A percentile compares a stretch with the other conserved stretches of the same genome.
Conservation (phyloP, 2,329 filamentous ascomycete species). For the Paraphaeosphaeria minitans region DNA sequence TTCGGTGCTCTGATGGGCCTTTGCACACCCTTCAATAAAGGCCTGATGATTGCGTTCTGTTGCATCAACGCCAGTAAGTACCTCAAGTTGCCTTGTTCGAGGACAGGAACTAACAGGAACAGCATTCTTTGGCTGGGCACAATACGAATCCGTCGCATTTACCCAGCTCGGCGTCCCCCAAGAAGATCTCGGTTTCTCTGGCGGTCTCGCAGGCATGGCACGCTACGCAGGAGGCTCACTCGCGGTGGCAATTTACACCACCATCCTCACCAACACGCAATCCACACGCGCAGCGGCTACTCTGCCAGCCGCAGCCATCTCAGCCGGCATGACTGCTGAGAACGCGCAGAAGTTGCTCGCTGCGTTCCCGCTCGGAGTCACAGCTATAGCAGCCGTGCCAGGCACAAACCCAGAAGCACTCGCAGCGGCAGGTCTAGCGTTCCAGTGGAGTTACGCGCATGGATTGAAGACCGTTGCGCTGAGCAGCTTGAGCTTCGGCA, state of each 20-base stretch:
- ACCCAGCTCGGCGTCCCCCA: slow-evolving; percentile 48
- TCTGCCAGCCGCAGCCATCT: slow-evolving; percentile 27
- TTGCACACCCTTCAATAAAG: slow-evolving; percentile 52
- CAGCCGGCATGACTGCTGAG: slow-evolving; percentile 26
- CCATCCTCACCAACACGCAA: slow-evolving; percentile 49
- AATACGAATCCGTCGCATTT: slow-evolving; percentile 38
- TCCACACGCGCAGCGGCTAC: slow-evolving; percentile 20
- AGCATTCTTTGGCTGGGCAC: slow-evolving; percentile 38
- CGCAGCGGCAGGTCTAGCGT: slow-evolving; percentile 24
- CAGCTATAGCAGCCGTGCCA: slow-evolving; percentile 25
- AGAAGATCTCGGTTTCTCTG: slow-evolving; percentile 54
- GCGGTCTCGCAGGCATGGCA: slow-evolving; percentile 40
- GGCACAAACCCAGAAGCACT: slow-evolving; percentile 23
- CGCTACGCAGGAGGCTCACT: slow-evolving; percentile 33
- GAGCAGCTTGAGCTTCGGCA: slow-evolving; percentile 20
- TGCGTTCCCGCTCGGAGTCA: slow-evolving; percentile 30
- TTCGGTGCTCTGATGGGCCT: slow-evolving; percentile 55
- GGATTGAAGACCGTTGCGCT: slow-evolving; percentile 28
- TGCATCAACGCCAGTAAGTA: slow-evolving; percentile 47
- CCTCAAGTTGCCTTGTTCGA: neutral
- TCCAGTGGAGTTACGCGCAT: slow-evolving; percentile 32
- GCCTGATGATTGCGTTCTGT: slow-evolving; percentile 54
- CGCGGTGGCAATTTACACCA: slow-evolving; percentile 45
- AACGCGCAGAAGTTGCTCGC: slow-evolving; percentile 28
- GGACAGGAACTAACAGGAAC: neutral